Evolutionary conservation across 2,329 filamentous ascomycete genomes (phyloP).

Genomic region (Colletotrichum horii): DNA sequence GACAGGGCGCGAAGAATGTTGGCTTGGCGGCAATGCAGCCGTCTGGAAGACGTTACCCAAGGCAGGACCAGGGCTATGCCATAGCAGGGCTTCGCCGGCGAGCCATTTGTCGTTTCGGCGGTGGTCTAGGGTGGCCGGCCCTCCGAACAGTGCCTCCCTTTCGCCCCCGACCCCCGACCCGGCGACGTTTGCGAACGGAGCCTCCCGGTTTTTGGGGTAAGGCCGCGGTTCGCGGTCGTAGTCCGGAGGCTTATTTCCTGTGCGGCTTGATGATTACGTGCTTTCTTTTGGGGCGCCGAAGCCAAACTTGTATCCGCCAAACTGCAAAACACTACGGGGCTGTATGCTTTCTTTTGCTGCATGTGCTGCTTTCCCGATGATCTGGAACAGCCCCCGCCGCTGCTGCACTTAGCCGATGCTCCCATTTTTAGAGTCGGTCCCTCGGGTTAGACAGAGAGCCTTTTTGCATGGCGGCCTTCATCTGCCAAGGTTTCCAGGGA

Average conservation of each 20-base stretch:
- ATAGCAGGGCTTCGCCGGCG: background rate
- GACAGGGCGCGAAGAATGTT: background rate
- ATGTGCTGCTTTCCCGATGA: background rate
- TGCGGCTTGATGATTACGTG: background rate
- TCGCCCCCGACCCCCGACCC: background rate
- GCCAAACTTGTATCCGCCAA: background rate
- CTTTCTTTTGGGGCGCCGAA: background rate
- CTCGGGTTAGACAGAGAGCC: background rate
- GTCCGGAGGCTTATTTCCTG: background rate
- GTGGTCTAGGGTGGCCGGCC: background rate
- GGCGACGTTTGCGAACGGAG: background rate
- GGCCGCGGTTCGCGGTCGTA: background rate
- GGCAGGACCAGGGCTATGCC: background rate
- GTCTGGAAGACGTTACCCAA: background rate
- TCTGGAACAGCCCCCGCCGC: background rate
- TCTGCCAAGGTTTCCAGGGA: background rate
- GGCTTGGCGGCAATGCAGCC: background rate
- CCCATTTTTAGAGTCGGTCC: background rate
- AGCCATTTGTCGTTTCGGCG: background rate
- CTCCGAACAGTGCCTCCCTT: background rate
- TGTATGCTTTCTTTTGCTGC: background rate
- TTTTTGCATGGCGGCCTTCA: background rate
- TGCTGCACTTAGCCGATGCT: background rate
- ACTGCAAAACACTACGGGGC: background rate
- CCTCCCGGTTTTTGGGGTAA: background rate